Conservation (phyloP, 768 basidiomycete genomes). For the Russula dissimulans region DNA sequence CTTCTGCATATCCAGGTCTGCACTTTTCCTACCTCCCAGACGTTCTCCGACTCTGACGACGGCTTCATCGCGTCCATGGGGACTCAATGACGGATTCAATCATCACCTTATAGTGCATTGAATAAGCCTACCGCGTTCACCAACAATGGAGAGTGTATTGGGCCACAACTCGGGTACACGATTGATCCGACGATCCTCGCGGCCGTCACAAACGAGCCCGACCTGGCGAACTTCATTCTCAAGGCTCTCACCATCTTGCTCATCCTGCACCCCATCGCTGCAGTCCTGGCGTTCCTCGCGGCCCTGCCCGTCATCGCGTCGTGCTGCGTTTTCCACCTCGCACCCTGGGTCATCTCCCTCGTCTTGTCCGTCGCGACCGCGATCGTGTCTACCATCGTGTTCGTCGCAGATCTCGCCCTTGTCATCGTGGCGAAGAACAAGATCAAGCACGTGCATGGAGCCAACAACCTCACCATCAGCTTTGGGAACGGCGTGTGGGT, state of each 20-base stretch:
- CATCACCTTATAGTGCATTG: slow-evolving; percentile 19
- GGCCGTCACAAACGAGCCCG: slow-evolving; percentile 36
- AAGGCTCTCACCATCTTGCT: slow-evolving; percentile 41
- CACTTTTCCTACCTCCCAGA: not conserved
- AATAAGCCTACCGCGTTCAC: slow-evolving; percentile 32
- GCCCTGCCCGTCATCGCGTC: slow-evolving; percentile 29
- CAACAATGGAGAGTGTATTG: slow-evolving; percentile 44
- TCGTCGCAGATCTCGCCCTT: slow-evolving; percentile 55
- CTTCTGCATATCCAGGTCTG: slow-evolving; percentile 54
- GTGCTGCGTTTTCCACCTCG: slow-evolving; percentile 35
- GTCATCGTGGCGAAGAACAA: slow-evolving; percentile 42
- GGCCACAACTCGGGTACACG: slow-evolving; percentile 60
- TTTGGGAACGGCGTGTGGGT: slow-evolving; percentile 73
- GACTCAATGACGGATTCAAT: not conserved
- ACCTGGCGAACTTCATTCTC: slow-evolving; percentile 39
- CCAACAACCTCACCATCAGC: slow-evolving; percentile 35
- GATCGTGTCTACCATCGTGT: slow-evolving; percentile 43
- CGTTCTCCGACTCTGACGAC: not conserved
- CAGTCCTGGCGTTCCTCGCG: slow-evolving; percentile 47
- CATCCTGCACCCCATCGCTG: slow-evolving; percentile 59
- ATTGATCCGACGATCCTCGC: slow-evolving; percentile 38
- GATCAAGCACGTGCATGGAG: slow-evolving; percentile 30
- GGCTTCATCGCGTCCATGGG: not conserved
- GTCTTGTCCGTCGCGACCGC: slow-evolving; percentile 48
- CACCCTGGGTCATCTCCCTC: slow-evolving; percentile 47